Base-by-base conservation (phyloP, 2,329 filamentous ascomycete species). In the Arthrobotrys musiformis region DNA sequence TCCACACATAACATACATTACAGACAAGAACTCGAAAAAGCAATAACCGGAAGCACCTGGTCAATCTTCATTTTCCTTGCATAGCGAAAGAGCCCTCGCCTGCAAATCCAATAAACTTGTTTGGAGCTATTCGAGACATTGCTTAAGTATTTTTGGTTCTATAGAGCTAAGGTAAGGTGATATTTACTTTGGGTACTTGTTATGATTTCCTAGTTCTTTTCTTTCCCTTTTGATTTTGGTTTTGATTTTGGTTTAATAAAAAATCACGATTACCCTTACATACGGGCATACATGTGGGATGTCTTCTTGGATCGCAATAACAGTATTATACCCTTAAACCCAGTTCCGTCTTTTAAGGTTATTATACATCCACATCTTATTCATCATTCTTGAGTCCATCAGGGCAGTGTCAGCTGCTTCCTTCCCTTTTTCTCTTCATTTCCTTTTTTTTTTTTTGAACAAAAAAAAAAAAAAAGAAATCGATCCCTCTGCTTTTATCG, bases 81-180 rank as follows among this genome's bases (percentile, higher is more conserved):
- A 77, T 70, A 70, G 62, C 66, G 66, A 77, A 70, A 67, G 73
- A 58, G 33, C 52, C 50, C 73, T 70, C 73, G 66, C 66, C 73
- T 77, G 73, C 73, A 58, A 77, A 77, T 77, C 66, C 60, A 70
- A 69, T 70, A 77, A 77, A 70, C 73, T 64, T 70, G 73, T 50
- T 77, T 67, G 46, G 54, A 70, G 50, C 66, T 70, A 70, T 67
- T 77, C 73, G 54, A 62, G 66, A 70, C 61, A 64, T 61, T n/a
- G n/a, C n/a, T n/a, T 60, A 56, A 22, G 19, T 52, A 44, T 35
- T 42, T 63, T 35, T 74, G 46, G 35, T 62, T 67, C 52, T n/a
- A n/a, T n/a, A n/a, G n/a, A n/a, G n/a, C n/a, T 52, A 77, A 58
- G 73, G 73, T 77, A 77, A 70, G 72, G 66, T 77, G 66, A 77